Evolutionary conservation across 495 filamentous ascomycete species (phyloP).

Genomic region (Entonaema liquescens): DNA sequence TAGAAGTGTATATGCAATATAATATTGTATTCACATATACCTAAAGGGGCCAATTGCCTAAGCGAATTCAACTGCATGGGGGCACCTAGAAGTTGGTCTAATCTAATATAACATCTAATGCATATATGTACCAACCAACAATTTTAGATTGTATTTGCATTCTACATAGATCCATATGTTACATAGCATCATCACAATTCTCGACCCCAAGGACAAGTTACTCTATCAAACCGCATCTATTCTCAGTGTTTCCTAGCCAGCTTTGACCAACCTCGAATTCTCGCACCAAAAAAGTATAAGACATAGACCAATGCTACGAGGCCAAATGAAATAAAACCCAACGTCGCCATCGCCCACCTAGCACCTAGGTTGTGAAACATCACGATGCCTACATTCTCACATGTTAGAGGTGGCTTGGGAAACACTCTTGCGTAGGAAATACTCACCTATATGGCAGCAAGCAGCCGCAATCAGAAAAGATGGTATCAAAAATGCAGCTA

Average conservation of each 20-base stretch:
- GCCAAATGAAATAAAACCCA: constrained; percentile 50
- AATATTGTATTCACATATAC: background rate
- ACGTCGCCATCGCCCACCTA: constrained; percentile 50
- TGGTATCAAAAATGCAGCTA: constrained; percentile 53
- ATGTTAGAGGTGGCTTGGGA: constrained; percentile 8
- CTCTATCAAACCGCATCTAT: background rate
- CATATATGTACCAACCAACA: no score
- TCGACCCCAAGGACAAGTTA: background rate
- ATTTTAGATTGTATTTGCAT: no score
- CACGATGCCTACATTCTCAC: constrained; percentile 42
- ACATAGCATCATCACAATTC: background rate
- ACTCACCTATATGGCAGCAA: constrained; percentile 47
- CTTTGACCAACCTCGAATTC: constrained; percentile 40
- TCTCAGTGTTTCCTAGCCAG: constrained; percentile 33
- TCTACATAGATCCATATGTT: no score
- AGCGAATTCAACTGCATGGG: background rate
- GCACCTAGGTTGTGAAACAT: constrained; percentile 51
- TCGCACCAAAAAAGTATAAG: constrained; percentile 49
- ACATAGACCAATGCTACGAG: constrained; percentile 50
- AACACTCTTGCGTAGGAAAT: background rate
- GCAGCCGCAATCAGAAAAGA: constrained; percentile 50
- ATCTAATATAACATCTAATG: no score
- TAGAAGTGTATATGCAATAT: background rate
- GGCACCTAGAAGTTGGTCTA: background rate
- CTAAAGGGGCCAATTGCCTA: background rate